These are phyloP conservation scores for Ophioceras dolichostomum DNA, from an alignment of 2,329 filamentous ascomycete genomes.

Conservation along the genomic window DNA sequence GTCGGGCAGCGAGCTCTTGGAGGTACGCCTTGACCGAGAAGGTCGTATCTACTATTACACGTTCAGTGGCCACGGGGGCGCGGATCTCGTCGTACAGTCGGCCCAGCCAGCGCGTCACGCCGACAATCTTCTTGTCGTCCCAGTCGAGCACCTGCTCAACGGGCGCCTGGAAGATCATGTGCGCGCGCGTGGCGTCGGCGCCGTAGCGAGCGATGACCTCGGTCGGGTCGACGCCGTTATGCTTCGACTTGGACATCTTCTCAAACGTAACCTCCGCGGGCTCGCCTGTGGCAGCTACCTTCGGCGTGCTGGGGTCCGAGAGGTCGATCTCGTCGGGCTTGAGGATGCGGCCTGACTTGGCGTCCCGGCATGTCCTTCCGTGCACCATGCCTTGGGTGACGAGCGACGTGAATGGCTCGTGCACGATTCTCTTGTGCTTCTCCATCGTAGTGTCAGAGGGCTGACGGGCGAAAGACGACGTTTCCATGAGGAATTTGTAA, in stretches of 20 bases:
- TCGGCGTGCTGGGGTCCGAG: slow-evolving; percentile 39
- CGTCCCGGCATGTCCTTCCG: slow-evolving; percentile 70
- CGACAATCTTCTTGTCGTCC: slow-evolving; percentile 73
- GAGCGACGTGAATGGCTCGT: slow-evolving; percentile 72
- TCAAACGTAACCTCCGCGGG: slow-evolving; percentile 56
- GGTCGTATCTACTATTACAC: no score
- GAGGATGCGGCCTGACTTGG: slow-evolving; percentile 62
- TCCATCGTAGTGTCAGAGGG: slow-evolving; percentile 18
- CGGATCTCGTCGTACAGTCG: slow-evolving; percentile 42
- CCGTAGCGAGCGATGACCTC: slow-evolving; percentile 62
- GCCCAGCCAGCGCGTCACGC: slow-evolving; percentile 69
- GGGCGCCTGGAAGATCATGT: slow-evolving; percentile 82
- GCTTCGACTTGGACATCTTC: slow-evolving; percentile 93
- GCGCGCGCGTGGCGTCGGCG: slow-evolving; percentile 72
- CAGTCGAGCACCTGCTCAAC: slow-evolving; percentile 76
- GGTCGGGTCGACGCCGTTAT: slow-evolving; percentile 79
- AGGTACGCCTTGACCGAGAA: slow-evolving; percentile 25
- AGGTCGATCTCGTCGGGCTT: slow-evolving; percentile 63
- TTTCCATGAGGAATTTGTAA: slow-evolving; percentile 71
- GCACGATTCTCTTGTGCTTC: slow-evolving; percentile 20
- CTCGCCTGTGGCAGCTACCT: slow-evolving; percentile 48
- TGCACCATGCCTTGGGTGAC: slow-evolving; percentile 92
- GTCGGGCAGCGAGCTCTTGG: slow-evolving; percentile 9
- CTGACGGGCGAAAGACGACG: slow-evolving; percentile 28
- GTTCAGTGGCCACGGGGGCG: not conserved